These are phyloP conservation scores for Tardiomyces digboiensis DNA, from an alignment of 1,139 yeast genomes.

Conservation along the genomic window DNA sequence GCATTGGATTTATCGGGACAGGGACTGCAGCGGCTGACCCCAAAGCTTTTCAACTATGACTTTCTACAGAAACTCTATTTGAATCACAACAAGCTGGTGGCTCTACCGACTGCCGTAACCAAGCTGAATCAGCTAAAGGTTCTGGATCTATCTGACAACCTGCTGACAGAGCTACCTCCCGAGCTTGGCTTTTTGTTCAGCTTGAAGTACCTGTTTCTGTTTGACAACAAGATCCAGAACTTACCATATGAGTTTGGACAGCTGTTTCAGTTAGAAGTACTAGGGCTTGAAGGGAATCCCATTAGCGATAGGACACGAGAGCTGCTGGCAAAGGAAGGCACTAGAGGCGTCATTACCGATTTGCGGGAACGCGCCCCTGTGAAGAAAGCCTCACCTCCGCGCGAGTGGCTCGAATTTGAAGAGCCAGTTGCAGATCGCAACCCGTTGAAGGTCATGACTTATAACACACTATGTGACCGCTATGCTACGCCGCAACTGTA, in stretches of 20 bases:
- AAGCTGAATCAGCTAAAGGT: constrained; percentile 68
- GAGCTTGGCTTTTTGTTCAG: constrained; percentile 80
- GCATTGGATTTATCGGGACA: constrained; percentile 91
- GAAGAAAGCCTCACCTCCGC: constrained; percentile 52
- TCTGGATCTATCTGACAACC: constrained; percentile 76
- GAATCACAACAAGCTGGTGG: constrained; percentile 71
- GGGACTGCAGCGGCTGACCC: constrained; percentile 60
- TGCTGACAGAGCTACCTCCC: constrained; percentile 57
- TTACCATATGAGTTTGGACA: constrained; percentile 85
- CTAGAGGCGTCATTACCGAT: constrained; percentile 70
- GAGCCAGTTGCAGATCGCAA: constrained; percentile 11
- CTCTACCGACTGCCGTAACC: constrained; percentile 61
- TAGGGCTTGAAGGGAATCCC: constrained; percentile 94
- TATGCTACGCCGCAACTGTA: constrained; percentile 91
- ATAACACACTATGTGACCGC: constrained; percentile 90
- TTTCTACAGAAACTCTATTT: constrained; percentile 83
- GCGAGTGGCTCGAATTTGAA: constrained; percentile 80
- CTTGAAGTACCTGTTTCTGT: constrained; percentile 72
- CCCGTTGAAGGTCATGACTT: constrained; percentile 68
- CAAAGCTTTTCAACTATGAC: constrained; percentile 68
- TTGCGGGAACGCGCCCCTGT: constrained; percentile 78
- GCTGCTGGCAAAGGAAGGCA: constrained; percentile 72
- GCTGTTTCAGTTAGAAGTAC: constrained; percentile 70
- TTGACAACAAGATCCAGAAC: constrained; percentile 71
- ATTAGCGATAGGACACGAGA: constrained; percentile 56